These are phyloP conservation scores for Aspergillus melleus DNA, from an alignment of 2,329 filamentous ascomycete genomes.

Conservation along the genomic window DNA sequence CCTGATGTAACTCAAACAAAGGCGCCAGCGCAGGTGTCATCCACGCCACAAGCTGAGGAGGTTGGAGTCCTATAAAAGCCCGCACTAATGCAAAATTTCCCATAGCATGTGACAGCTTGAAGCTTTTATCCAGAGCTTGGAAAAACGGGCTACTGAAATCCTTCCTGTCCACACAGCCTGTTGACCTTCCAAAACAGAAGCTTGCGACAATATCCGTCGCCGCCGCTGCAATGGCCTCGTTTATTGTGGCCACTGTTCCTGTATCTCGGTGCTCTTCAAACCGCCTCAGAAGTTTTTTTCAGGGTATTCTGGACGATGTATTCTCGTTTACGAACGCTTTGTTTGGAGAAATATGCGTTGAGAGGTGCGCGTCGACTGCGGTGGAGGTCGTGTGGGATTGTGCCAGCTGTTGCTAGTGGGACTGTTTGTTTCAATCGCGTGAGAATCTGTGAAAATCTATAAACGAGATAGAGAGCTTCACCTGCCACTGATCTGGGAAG, in stretches of 20 bases:
- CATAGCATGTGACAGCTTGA: too few relatives aligned
- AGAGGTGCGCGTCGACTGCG: conserved; percentile 43
- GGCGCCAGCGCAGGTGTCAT: too few relatives aligned
- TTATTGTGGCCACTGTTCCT: conserved; percentile 13
- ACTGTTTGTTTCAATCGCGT: background rate
- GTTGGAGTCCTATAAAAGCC: too few relatives aligned
- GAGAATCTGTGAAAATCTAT: background rate
- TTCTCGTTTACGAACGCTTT: conserved; percentile 37
- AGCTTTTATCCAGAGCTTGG: too few relatives aligned
- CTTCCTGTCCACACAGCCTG: too few relatives aligned
- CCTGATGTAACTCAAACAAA: too few relatives aligned
- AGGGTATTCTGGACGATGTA: conserved; percentile 34
- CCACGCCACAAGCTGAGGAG: too few relatives aligned
- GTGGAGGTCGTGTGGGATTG: conserved; percentile 43
- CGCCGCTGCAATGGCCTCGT: conserved; percentile 23
- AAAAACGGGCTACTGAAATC: too few relatives aligned
- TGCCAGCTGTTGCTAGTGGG: conserved; percentile 14
- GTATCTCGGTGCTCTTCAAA: conserved; percentile 11
- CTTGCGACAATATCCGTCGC: conserved; percentile 30
- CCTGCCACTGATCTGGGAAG: conserved; percentile 16
- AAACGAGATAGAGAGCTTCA: background rate
- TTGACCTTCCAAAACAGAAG: too few relatives aligned
- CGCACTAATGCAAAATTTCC: too few relatives aligned
- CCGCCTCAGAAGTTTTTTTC: conserved; percentile 17
- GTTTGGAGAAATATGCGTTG: conserved; percentile 47